Percentiles rank a stretch among this genome's conserved stretches.
These are phyloP conservation scores for Aurantiochytrium sp. DNA, from an alignment of 108 stramenopile species.

Conservation along the genomic window DNA sequence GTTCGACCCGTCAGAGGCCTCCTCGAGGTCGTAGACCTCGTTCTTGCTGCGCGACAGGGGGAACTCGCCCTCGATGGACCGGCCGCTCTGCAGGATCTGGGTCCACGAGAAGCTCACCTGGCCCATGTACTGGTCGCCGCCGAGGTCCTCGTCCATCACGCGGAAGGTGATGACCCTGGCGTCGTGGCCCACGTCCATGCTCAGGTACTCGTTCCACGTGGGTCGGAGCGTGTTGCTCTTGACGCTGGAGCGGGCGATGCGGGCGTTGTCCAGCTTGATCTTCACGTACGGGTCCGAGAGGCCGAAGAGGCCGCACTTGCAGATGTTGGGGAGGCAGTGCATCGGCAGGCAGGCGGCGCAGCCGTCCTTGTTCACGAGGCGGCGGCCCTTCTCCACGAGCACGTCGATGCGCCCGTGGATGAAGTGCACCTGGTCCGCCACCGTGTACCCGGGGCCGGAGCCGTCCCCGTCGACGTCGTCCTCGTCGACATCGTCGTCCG, in stretches of 20 bases:
- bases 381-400: background rate
- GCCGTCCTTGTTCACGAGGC: background rate
- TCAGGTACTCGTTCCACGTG: background rate
- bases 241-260: background rate
- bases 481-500: background rate
- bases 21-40: background rate
- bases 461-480: background rate
- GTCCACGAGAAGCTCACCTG: background rate
- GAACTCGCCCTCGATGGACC: background rate
- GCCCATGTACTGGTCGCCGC: background rate
- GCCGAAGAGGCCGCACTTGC: background rate
- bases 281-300: background rate
- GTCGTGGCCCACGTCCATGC: background rate
- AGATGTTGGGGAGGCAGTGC: background rate
- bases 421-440: background rate
- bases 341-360: background rate
- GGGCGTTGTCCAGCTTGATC: background rate
- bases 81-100: background rate
- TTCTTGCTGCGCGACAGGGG: background rate
- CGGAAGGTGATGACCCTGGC: background rate
- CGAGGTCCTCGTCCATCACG: background rate
- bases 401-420: constrained; percentile 21
- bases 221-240: background rate
- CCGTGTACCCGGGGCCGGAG: background rate
- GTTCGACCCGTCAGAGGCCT: background rate